A percentile compares a stretch with the other conserved stretches of the same genome.
Evolutionary conservation across 805 yeast species (phyloP).

Genomic region (Spathaspora sp.): DNA sequence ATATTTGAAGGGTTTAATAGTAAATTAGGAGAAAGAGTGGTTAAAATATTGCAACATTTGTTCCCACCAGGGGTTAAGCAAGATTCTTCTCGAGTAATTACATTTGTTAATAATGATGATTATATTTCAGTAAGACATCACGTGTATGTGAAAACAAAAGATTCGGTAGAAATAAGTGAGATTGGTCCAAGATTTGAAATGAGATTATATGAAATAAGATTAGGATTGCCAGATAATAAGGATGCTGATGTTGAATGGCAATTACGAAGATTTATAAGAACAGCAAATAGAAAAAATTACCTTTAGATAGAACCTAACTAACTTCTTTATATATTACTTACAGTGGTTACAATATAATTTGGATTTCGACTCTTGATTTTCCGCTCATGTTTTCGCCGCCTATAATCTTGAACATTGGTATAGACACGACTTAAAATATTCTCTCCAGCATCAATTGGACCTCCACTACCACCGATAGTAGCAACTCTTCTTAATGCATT

Average conservation of each 20-base stretch:
- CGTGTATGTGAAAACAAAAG: conserved; percentile 84
- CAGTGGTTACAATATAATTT: conserved; percentile 4
- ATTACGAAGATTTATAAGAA: conserved; percentile 85
- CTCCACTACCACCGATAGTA: conserved; percentile 5
- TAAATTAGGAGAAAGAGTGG: conserved; percentile 78
- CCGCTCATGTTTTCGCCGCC: conserved; percentile 1
- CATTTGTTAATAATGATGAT: conserved; percentile 88
- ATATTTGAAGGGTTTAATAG: conserved; percentile 87
- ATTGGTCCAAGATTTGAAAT: conserved; percentile 98
- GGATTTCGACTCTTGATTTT: conserved; percentile 1
- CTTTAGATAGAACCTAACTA: conserved; percentile 29
- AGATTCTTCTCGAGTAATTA: conserved; percentile 80
- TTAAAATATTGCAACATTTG: conserved; percentile 74
- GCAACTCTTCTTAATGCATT: conserved; percentile 9
- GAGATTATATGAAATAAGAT: conserved; percentile 81
- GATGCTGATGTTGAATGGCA: conserved; percentile 99
- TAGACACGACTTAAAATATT: conserved; percentile 10
- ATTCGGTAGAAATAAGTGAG: conserved; percentile 87
- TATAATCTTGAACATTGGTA: conserved; percentile 5
- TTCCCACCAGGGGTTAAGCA: conserved; percentile 97
- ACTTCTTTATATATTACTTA: conserved; percentile 3
- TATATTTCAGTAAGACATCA: conserved; percentile 94
- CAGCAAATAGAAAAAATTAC: conserved; percentile 93
- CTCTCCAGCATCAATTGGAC: conserved; percentile 9
- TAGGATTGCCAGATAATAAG: conserved; percentile 91